phyloP scores from a whole-genome alignment of 2,329 filamentous ascomycete genomes.

The Hymenoscyphus repandus region DNA sequence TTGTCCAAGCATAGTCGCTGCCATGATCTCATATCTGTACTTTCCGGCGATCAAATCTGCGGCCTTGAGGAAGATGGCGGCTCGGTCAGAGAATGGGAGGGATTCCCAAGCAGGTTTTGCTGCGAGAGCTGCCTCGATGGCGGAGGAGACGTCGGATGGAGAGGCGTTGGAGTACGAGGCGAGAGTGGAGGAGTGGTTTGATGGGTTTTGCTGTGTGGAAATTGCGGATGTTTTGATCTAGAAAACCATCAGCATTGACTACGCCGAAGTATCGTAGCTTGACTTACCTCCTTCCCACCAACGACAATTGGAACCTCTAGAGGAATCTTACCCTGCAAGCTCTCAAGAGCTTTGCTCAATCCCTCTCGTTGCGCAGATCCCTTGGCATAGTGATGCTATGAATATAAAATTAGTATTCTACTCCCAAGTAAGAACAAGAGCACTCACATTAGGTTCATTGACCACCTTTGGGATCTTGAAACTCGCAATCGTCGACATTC shows the following conservation, averaged over 20 bases:
- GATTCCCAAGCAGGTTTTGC: constrained; percentile 83
- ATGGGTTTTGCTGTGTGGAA: constrained; percentile 73
- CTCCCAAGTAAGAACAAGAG: constrained; percentile 17
- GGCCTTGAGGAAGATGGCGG: constrained; percentile 91
- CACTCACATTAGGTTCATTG: constrained; percentile 92
- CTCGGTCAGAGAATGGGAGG: constrained; percentile 83
- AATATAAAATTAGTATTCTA: background rate
- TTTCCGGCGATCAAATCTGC: constrained; percentile 86
- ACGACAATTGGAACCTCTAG: constrained; percentile 79
- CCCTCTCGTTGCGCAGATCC: constrained; percentile 73
- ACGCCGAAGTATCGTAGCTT: background rate
- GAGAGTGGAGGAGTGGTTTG: constrained; percentile 69
- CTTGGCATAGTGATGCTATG: constrained; percentile 81
- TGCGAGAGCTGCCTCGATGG: constrained; percentile 80
- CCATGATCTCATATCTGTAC: constrained; percentile 96
- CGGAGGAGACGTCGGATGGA: constrained; percentile 66
- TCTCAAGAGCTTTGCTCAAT: constrained; percentile 68
- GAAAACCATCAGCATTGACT: background rate
- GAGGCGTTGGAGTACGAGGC: constrained; percentile 83
- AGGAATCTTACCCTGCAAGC: constrained; percentile 62
- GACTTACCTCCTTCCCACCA: constrained; percentile 69
- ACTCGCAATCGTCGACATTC: constrained; percentile 50
- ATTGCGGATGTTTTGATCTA: constrained; percentile 63
- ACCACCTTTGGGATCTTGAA: constrained; percentile 83
- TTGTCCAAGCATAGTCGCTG: constrained; percentile 90